Evolutionary conservation across 2,329 filamentous ascomycete species (phyloP), one percentile per base, ranked within the genome.

Genomic region (Parascedosporium putredinis): DNA sequence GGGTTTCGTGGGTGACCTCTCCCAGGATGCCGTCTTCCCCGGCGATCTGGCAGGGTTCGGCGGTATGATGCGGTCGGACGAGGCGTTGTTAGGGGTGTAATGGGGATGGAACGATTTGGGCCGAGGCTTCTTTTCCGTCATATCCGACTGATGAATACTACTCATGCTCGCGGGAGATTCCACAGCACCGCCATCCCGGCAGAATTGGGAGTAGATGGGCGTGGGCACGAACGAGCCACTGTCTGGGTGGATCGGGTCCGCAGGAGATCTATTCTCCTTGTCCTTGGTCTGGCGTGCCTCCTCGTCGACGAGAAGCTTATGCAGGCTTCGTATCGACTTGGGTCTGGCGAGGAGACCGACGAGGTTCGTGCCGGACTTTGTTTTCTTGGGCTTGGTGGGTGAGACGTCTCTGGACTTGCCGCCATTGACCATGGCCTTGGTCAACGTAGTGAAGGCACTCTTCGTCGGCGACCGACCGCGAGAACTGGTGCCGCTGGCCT

Each of bases 291-390:
- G 64, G 34, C 69, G 71, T 22, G 70, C 65, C 49, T 74, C 70
- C 5, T 79, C 76, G 10, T 79, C 69, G 12, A 31, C 20, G 12
- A 63, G 62, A 44, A 71, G 59, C 51, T 73, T 74, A 54, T 79
- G 76, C 22, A 84, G 66, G 55, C 79, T 83, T 59, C 83, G 87
- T 49, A 82, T 74, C 8, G 87, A 88, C 62, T 84, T 88, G 52
- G 82, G 80, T 51, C 84, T 83, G 51, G 81, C 81, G 47, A 95
- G 76, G 50, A 96, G 76, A 4, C 76, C 81, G 1, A 81, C 80
- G n/a, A 97, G 73, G 62, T 89, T 94, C 27, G 86, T 86, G 3
- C 86, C 78, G 0, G 90, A 95, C 65, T 91, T 95, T 33, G 78
- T 78, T 70, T 91, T 94, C 60, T 84, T 84, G 23, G 80, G 79